Conservation (phyloP, 2,329 filamentous ascomycete genomes). For the Colletotrichum camelliae region DNA sequence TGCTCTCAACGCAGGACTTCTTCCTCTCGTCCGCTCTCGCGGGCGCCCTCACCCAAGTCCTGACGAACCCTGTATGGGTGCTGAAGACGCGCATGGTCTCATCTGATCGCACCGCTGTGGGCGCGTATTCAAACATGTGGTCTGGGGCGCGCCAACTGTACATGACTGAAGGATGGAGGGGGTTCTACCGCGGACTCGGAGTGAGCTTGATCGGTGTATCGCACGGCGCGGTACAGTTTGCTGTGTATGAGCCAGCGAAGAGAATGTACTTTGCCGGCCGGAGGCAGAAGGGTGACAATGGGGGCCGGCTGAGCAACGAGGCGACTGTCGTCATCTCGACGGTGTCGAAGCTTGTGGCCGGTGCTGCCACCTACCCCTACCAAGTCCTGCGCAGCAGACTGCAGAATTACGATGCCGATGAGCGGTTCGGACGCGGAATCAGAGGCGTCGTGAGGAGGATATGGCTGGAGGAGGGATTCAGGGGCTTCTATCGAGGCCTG, state of each 20-base stretch:
- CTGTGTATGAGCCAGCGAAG: slow-evolving; percentile 82
- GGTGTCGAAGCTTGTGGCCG: slow-evolving; percentile 84
- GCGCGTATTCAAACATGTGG: slow-evolving; percentile 82
- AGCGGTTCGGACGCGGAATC: slow-evolving; percentile 73
- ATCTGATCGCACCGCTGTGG: slow-evolving; percentile 73
- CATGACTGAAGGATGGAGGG: slow-evolving; percentile 72
- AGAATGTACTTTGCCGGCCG: slow-evolving; percentile 58
- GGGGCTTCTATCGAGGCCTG: slow-evolving; percentile 91
- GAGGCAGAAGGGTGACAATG: slow-evolving; percentile 12
- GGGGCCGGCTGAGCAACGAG: slow-evolving; percentile 64
- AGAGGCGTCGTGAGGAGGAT: slow-evolving; percentile 75
- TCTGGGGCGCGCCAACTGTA: slow-evolving; percentile 73
- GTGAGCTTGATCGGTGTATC: slow-evolving; percentile 86
- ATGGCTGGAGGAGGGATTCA: slow-evolving; percentile 78
- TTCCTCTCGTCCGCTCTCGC: slow-evolving; percentile 76
- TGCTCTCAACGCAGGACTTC: slow-evolving; percentile 73
- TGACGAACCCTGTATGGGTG: slow-evolving; percentile 98
- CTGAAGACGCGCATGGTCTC: slow-evolving; percentile 97
- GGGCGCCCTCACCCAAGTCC: slow-evolving; percentile 76
- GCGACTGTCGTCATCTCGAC: slow-evolving; percentile 85
- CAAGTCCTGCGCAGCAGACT: slow-evolving; percentile 88
- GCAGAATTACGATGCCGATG: slow-evolving; percentile 85
- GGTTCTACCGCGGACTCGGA: slow-evolving; percentile 87
- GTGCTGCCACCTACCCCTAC: slow-evolving; percentile 91
- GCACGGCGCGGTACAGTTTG: slow-evolving; percentile 95